phyloP scores from a whole-genome alignment of 768 basidiomycete species.

The Termitomyces sp. region DNA sequence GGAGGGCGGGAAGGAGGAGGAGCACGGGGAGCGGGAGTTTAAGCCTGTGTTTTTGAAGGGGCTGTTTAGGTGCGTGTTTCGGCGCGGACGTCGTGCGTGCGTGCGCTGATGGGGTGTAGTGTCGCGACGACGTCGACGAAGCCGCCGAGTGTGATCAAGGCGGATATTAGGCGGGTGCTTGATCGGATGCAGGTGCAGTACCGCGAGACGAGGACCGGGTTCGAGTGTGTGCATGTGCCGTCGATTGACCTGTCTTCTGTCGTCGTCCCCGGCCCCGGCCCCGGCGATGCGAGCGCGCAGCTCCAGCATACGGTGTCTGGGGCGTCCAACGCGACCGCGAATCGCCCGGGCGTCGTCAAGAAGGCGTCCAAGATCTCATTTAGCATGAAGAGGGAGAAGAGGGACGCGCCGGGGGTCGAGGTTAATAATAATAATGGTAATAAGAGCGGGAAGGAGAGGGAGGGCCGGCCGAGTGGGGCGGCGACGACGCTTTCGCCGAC shows the following conservation, averaged over 20 bases:
- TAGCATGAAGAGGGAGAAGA: constrained; percentile 44
- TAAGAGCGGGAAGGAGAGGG: constrained; percentile 15
- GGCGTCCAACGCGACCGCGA: constrained; percentile 16
- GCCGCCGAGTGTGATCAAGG: constrained; percentile 69
- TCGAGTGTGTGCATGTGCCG: constrained; percentile 93
- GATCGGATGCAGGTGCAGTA: constrained; percentile 96
- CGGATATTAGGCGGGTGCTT: constrained; percentile 81
- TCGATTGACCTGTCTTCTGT: constrained; percentile 88
- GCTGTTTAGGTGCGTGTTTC: constrained; percentile 69
- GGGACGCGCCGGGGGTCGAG: neutral
- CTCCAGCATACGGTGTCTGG: constrained; percentile 44
- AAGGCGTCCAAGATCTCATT: constrained; percentile 81
- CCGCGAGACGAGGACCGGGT: constrained; percentile 84
- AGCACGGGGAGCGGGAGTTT: constrained; percentile 62
- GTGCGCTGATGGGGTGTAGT: constrained; percentile 28
- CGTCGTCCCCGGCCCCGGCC: constrained; percentile 19
- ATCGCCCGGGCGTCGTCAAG: constrained; percentile 49
- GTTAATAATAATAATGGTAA: too few relatives aligned
- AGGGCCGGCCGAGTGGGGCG: constrained; percentile 32
- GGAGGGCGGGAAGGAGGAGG: constrained; percentile 44
- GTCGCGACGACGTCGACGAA: constrained; percentile 97
- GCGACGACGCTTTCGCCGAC: constrained; percentile 54
- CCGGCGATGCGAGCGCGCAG: constrained; percentile 16
- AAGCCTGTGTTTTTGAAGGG: constrained; percentile 97
- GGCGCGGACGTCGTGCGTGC: too few relatives aligned